Evolutionary conservation across 768 basidiomycete species (phyloP).

Genomic region (Psilocybe tampanensis): DNA sequence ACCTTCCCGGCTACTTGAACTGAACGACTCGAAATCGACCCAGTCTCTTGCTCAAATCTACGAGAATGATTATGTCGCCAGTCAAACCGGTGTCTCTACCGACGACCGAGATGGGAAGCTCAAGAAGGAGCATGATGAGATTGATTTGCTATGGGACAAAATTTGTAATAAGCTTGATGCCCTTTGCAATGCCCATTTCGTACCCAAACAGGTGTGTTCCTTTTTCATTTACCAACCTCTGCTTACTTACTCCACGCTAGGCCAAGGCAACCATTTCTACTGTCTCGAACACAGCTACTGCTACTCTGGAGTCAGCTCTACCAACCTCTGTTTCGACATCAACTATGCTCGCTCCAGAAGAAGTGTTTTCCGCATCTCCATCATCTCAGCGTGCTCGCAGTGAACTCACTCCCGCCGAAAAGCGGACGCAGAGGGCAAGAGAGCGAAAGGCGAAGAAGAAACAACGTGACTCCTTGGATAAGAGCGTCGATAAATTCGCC

Average conservation of each 20-base stretch:
- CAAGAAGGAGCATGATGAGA: constrained; percentile 85
- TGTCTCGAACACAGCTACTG: constrained; percentile 77
- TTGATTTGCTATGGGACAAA: constrained; percentile 80
- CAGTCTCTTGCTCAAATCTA: constrained; percentile 96
- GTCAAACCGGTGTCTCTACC: constrained; percentile 53
- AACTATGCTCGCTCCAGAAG: constrained; percentile 91
- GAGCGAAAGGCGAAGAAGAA: constrained; percentile 73
- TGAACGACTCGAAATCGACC: constrained; percentile 85
- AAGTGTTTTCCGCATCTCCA: constrained; percentile 70
- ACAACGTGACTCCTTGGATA: constrained; percentile 64
- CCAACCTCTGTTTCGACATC: constrained; percentile 78
- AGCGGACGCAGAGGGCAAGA: constrained; percentile 68
- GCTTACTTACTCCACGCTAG: constrained; percentile 38
- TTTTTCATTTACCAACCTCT: neutral
- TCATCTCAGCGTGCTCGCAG: constrained; percentile 63
- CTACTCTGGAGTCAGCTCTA: constrained; percentile 87
- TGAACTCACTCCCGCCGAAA: constrained; percentile 86
- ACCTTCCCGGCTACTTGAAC: constrained; percentile 85
- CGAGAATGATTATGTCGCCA: constrained; percentile 85
- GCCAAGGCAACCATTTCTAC: constrained; percentile 89
- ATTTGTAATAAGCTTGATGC: constrained; percentile 91
- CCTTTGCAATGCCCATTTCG: constrained; percentile 92
- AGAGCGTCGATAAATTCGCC: constrained; percentile 64
- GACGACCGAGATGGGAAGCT: constrained; percentile 91
- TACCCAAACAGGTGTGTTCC: constrained; percentile 82